phyloP scores from a whole-genome alignment of 139 green algal species.

The Asterochloris erici region DNA sequence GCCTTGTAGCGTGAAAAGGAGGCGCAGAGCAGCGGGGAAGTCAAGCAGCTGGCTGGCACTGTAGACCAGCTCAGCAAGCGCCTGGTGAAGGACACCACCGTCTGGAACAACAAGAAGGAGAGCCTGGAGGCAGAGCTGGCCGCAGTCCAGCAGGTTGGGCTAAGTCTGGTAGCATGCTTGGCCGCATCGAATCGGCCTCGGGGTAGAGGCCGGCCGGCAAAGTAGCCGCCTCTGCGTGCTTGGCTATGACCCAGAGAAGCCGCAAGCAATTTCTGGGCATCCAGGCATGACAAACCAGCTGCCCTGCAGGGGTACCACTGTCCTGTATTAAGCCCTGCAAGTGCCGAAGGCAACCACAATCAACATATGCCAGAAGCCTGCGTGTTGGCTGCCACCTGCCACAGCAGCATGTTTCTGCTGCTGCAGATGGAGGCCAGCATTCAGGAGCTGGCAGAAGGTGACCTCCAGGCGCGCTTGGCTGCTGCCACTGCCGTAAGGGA shows the following conservation, averaged over 20 bases:
- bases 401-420: neutral
- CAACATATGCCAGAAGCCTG: too few species aligned
- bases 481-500: constrained; percentile 29
- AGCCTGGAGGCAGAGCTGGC: constrained; percentile 50
- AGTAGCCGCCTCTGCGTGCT: too few species aligned
- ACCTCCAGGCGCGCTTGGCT: constrained; percentile 16
- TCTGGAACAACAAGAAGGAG: constrained; percentile 60
- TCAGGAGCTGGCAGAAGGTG: constrained; percentile 36
- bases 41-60: constrained; percentile 44
- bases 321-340: too few species aligned
- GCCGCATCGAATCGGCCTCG: too few species aligned
- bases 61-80: constrained; percentile 62
- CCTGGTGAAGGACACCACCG: constrained; percentile 62
- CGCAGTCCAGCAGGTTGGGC: constrained; percentile 9
- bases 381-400: too few species aligned
- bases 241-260: too few species aligned
- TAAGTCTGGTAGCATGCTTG: neutral
- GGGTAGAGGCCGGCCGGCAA: too few species aligned
- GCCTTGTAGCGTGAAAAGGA: constrained; percentile 54
- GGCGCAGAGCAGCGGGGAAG: constrained; percentile 46
- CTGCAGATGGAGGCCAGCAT: constrained; percentile 24
- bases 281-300: too few species aligned
- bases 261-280: too few species aligned
- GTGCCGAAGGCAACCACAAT: too few species aligned
- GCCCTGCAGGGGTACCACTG: too few species aligned